Percentiles rank a stretch among this genome's conserved stretches.
Evolutionary conservation across 192 early-diverging fungal species (phyloP).

Genomic region (Backusella mclennaniae): DNA sequence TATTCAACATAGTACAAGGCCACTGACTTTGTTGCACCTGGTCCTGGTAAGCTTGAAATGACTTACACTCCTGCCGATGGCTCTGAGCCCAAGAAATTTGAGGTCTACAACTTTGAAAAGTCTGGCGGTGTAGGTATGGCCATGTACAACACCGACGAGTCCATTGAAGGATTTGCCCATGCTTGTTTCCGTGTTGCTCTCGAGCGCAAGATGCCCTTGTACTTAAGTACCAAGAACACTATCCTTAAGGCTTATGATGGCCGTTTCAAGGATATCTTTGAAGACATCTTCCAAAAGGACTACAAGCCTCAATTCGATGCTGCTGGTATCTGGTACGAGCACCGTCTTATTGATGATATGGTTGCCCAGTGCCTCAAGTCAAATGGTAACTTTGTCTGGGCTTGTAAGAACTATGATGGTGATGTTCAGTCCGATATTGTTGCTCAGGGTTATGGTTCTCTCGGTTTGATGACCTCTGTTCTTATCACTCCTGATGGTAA

Average conservation of each 20-base stretch:
- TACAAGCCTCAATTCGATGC: slow-evolving; percentile 83
- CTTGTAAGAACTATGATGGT: slow-evolving; percentile 94
- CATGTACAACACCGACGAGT: slow-evolving; percentile 95
- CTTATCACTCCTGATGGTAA: slow-evolving; percentile 89
- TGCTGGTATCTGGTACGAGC: slow-evolving; percentile 93
- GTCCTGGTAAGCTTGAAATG: slow-evolving; percentile 89
- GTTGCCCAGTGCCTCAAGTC: slow-evolving; percentile 97
- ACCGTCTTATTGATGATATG: slow-evolving; percentile 98
- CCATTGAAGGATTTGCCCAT: slow-evolving; percentile 93
- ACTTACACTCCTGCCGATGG: slow-evolving; percentile 87
- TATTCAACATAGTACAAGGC: slow-evolving; percentile 75
- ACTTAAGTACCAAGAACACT: slow-evolving; percentile 96
- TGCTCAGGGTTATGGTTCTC: slow-evolving; percentile 93
- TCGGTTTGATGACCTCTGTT: slow-evolving; percentile 96
- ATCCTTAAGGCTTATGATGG: slow-evolving; percentile 97
- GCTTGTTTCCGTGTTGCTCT: slow-evolving; percentile 93
- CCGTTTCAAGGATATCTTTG: slow-evolving; percentile 97
- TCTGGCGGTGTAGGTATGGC: slow-evolving; percentile 88
- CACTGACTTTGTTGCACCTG: slow-evolving; percentile 91
- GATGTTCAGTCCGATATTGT: slow-evolving; percentile 96
- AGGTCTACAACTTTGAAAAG: slow-evolving; percentile 82
- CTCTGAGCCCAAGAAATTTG: slow-evolving; percentile 57
- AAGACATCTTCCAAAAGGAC: slow-evolving; percentile 79
- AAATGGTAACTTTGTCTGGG: slow-evolving; percentile 90
- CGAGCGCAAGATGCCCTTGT: slow-evolving; percentile 87